phyloP scores from a whole-genome alignment of 2,329 filamentous ascomycete genomes.

The Chaetomium sp. region DNA sequence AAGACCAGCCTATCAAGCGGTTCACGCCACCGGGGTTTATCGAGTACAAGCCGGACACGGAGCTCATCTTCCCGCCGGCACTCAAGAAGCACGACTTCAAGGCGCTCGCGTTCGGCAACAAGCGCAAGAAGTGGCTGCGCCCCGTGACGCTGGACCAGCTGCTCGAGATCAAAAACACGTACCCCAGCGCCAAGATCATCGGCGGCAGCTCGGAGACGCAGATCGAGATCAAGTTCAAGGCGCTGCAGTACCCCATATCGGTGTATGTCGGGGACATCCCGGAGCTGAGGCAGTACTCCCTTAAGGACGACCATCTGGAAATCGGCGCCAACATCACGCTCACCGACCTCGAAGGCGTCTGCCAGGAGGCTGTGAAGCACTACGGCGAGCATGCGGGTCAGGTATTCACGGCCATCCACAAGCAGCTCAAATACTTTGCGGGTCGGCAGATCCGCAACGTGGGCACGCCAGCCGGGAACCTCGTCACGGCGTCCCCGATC shows the following conservation, averaged over 20 bases:
- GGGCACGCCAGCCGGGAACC: slow-evolving; percentile 90
- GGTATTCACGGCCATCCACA: slow-evolving; percentile 83
- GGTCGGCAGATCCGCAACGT: slow-evolving; percentile 94
- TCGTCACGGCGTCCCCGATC: slow-evolving; percentile 91
- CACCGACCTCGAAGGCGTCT: slow-evolving; percentile 84
- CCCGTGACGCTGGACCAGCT: slow-evolving; percentile 82
- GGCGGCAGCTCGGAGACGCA: slow-evolving; percentile 95
- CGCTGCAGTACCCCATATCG: slow-evolving; percentile 79
- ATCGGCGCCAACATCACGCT: slow-evolving; percentile 89
- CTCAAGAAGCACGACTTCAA: slow-evolving; percentile 77
- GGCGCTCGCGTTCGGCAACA: slow-evolving; percentile 85
- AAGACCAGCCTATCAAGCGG: slow-evolving; percentile 51
- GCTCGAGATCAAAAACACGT: slow-evolving; percentile 80
- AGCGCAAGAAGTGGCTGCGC: slow-evolving; percentile 87
- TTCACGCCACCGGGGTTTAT: slow-evolving; percentile 91
- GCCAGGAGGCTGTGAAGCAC: slow-evolving; percentile 67
- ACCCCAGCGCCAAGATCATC: slow-evolving; percentile 86
- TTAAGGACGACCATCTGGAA: slow-evolving; percentile 77
- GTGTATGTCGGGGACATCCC: slow-evolving; percentile 91
- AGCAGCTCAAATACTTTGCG: slow-evolving; percentile 91
- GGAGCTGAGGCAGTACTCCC: slow-evolving; percentile 74
- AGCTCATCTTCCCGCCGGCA: slow-evolving; percentile 87
- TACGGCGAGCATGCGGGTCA: slow-evolving; percentile 69
- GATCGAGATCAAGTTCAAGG: slow-evolving; percentile 98
- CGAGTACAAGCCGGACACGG: slow-evolving; percentile 86